Evolutionary conservation across 2,329 filamentous ascomycete genomes (phyloP).

Genomic region (Clonostachys byssicola): DNA sequence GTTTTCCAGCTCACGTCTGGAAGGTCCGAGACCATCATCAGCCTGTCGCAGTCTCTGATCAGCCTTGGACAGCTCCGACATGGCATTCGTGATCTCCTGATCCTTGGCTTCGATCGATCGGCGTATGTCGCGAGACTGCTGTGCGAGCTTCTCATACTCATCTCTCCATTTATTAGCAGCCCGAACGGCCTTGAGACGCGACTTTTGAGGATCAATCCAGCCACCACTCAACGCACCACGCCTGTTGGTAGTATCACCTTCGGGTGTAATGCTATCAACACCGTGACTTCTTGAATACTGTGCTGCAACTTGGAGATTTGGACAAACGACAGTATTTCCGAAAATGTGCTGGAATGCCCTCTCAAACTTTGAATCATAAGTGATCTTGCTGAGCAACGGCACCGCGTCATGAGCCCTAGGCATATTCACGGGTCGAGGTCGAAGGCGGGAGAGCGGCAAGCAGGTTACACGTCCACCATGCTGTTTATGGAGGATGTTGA

Average conservation of each 20-base stretch:
- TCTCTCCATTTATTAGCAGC: constrained; percentile 70
- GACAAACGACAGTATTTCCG: constrained; percentile 90
- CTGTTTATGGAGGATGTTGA: constrained; percentile 74
- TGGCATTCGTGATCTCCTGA: constrained; percentile 84
- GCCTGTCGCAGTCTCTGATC: constrained; percentile 75
- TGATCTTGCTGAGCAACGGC: constrained; percentile 79
- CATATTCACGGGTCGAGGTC: constrained; percentile 66
- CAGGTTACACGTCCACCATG: constrained; percentile 88
- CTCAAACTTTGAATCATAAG: constrained; percentile 73
- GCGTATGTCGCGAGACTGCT: constrained; percentile 61
- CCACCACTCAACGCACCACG: constrained; percentile 94
- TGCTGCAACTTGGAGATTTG: constrained; percentile 79
- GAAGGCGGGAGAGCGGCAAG: constrained; percentile 84
- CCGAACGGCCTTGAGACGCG: constrained; percentile 80
- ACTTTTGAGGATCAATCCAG: constrained; percentile 82
- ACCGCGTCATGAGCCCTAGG: constrained; percentile 85
- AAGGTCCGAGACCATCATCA: constrained; percentile 76
- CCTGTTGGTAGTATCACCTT: constrained; percentile 93
- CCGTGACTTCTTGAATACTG: constrained; percentile 92
- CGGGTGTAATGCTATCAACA: constrained; percentile 88
- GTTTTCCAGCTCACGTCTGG: constrained; percentile 70
- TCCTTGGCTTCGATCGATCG: constrained; percentile 73
- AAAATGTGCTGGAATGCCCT: constrained; percentile 93
- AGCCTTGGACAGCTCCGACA: constrained; percentile 77
- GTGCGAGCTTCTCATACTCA: constrained; percentile 65